Conservation (phyloP, 768 basidiomycete genomes). For the Daedalea quercina region DNA sequence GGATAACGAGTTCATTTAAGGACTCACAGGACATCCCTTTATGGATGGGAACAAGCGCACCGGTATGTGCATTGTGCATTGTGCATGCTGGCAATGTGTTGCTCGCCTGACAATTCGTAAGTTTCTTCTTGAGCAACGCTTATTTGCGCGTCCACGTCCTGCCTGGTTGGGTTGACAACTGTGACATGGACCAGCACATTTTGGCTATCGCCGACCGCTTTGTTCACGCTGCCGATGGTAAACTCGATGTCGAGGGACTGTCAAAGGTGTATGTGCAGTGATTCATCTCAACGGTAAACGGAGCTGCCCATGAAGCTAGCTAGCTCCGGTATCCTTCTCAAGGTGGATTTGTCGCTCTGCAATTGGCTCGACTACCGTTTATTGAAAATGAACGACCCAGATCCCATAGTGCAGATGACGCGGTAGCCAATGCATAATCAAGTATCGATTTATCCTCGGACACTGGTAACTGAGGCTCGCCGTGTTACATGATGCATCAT, state of each 20-base stretch:
- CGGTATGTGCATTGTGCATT: conserved; percentile 3
- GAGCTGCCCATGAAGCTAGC: too few relatives aligned
- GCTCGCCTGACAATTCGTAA: conserved; percentile 7
- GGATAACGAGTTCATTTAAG: neutral
- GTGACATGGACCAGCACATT: conserved; percentile 9
- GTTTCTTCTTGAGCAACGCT: conserved; percentile 28
- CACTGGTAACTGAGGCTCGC: too few relatives aligned
- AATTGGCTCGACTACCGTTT: too few relatives aligned
- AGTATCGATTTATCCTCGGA: too few relatives aligned
- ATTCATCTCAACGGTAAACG: too few relatives aligned
- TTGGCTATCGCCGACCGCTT: conserved; percentile 15
- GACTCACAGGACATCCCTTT: conserved; percentile 21
- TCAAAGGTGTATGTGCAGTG: too few relatives aligned
- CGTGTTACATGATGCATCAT: too few relatives aligned
- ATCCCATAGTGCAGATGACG: too few relatives aligned
- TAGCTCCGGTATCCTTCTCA: too few relatives aligned
- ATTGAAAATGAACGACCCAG: too few relatives aligned
- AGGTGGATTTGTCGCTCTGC: too few relatives aligned
- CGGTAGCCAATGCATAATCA: too few relatives aligned
- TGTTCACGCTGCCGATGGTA: conserved; percentile 14
- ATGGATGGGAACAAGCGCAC: conserved; percentile 26
- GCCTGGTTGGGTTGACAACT: conserved; percentile 22
- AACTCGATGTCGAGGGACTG: conserved; percentile 15
- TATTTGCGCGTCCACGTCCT: conserved; percentile 25
- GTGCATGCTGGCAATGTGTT: neutral